These are phyloP conservation scores for Silene conica DNA, from an alignment of 148 eudicot species.

Conservation along the genomic window DNA sequence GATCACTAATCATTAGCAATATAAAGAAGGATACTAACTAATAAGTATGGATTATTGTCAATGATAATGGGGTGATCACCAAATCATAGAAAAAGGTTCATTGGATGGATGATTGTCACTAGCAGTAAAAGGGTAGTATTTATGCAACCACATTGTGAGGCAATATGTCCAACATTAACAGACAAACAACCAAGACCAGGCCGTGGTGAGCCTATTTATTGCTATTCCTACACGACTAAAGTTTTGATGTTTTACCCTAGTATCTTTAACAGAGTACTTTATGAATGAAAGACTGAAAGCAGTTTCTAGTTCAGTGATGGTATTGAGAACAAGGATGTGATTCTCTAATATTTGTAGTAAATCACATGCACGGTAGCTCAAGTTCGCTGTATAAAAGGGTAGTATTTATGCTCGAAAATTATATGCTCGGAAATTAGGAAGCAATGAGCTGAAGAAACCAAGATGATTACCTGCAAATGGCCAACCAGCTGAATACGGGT, in stretches of 20 bases:
- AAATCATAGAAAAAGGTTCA: no score
- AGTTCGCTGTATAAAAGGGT: background rate
- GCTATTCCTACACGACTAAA: background rate
- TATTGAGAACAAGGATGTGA: background rate
- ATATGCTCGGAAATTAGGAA: background rate
- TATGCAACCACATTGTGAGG: background rate
- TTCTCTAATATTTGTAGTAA: background rate
- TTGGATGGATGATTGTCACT: no score
- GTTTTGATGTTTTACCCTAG: background rate
- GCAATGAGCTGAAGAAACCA: background rate
- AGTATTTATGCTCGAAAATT: no score
- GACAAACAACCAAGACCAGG: background rate
- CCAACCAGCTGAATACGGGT: no score
- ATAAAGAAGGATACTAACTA: no score
- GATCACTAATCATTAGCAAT: no score
- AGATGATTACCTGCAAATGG: background rate
- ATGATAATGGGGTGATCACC: no score
- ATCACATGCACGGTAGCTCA: background rate
- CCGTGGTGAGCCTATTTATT: background rate
- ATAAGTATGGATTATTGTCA: no score
- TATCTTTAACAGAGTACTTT: background rate
- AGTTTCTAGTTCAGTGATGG: background rate
- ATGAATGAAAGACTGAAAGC: background rate
- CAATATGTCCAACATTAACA: background rate
- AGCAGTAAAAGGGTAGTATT: no score